A percentile compares a stretch with the other conserved stretches of the same genome.
Conservation (phyloP, 208 protist genomes). For the Wallacemonas sp. region DNA sequence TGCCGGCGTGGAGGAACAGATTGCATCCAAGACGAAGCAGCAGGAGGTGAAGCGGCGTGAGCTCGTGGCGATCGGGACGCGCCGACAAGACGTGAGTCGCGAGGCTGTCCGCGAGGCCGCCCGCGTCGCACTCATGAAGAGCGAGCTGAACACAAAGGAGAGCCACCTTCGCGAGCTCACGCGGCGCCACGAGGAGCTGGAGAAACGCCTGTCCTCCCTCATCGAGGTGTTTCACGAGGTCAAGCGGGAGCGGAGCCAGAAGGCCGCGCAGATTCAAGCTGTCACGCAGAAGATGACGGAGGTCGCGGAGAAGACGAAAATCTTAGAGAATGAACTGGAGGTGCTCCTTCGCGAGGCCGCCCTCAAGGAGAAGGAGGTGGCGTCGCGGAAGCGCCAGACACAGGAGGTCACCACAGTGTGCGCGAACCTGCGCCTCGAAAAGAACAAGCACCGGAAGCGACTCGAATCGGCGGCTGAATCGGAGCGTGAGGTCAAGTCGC, state of each 20-base stretch:
- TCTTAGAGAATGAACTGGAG: constrained; percentile 94
- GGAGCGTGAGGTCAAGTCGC: constrained; percentile 81
- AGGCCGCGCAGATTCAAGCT: constrained; percentile 92
- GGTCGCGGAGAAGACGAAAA: constrained; percentile 95
- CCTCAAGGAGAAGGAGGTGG: constrained; percentile 88
- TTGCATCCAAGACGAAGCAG: constrained; percentile 55
- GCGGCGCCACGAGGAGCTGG: constrained; percentile 69
- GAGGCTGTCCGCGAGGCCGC: constrained; percentile 81
- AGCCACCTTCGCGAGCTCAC: constrained; percentile 34
- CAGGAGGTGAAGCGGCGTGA: constrained; percentile 78
- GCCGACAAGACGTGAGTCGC: constrained; percentile 86
- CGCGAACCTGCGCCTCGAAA: constrained; percentile 80
- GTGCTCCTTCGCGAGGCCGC: constrained; percentile 87
- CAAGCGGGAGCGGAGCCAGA: constrained; percentile 93
- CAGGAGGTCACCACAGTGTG: constrained; percentile 73
- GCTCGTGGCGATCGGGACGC: constrained; percentile 57
- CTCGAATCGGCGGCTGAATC: constrained; percentile 59
- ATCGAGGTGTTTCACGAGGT: constrained; percentile 88
- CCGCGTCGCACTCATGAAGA: constrained; percentile 74
- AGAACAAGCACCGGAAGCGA: constrained; percentile 80
- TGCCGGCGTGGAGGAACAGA: constrained; percentile 67
- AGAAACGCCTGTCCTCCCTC: constrained; percentile 71
- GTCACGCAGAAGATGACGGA: constrained; percentile 93
- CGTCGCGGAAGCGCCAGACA: constrained; percentile 75
- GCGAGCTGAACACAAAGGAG: constrained; percentile 90